phyloP scores from a whole-genome alignment of 2,329 filamentous ascomycete species.

The Chrysosporium keratinophilum region DNA sequence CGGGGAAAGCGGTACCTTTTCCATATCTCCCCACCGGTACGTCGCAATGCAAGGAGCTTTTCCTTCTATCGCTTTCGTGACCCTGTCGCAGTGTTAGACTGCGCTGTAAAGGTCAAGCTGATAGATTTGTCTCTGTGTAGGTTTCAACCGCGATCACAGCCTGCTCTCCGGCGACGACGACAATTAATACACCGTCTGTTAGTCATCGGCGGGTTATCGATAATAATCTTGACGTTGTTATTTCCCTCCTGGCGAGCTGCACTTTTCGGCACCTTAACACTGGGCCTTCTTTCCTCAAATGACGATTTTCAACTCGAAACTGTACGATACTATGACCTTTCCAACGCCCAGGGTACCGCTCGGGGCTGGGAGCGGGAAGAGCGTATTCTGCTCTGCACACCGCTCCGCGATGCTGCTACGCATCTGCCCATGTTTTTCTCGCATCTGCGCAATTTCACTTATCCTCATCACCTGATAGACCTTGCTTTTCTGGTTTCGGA shows the following conservation, averaged over 20 bases:
- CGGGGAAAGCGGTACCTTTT: slow-evolving; percentile 59
- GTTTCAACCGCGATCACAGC: slow-evolving; percentile 74
- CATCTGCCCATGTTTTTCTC: slow-evolving; percentile 97
- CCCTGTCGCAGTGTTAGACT: too few relatives aligned
- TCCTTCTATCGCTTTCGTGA: not conserved
- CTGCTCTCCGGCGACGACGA: slow-evolving; percentile 61
- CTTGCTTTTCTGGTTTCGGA: slow-evolving; percentile 94
- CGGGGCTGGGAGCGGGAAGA: slow-evolving; percentile 95
- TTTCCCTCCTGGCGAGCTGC: slow-evolving; percentile 62
- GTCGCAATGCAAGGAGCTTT: not conserved
- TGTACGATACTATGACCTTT: slow-evolving; percentile 91
- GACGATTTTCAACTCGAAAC: slow-evolving; percentile 79
- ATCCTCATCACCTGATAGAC: slow-evolving; percentile 92
- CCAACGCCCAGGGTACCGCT: slow-evolving; percentile 80
- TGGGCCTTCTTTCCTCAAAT: slow-evolving; percentile 57
- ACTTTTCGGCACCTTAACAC: slow-evolving; percentile 52
- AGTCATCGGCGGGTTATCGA: slow-evolving; percentile 44
- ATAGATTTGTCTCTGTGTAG: slow-evolving; percentile 34
- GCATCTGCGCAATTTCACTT: slow-evolving; percentile 93
- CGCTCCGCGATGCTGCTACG: slow-evolving; percentile 79
- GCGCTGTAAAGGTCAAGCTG: not conserved
- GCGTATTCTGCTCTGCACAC: slow-evolving; percentile 87
- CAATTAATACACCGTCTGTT: slow-evolving; percentile 61
- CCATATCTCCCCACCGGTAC: slow-evolving; percentile 82
- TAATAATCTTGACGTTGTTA: slow-evolving; percentile 57